A percentile compares a stretch with the other conserved stretches of the same genome.
These are phyloP conservation scores for Apiotrichum porosum DNA, from an alignment of 1,284 basidiomycete species.

Conservation along the genomic window DNA sequence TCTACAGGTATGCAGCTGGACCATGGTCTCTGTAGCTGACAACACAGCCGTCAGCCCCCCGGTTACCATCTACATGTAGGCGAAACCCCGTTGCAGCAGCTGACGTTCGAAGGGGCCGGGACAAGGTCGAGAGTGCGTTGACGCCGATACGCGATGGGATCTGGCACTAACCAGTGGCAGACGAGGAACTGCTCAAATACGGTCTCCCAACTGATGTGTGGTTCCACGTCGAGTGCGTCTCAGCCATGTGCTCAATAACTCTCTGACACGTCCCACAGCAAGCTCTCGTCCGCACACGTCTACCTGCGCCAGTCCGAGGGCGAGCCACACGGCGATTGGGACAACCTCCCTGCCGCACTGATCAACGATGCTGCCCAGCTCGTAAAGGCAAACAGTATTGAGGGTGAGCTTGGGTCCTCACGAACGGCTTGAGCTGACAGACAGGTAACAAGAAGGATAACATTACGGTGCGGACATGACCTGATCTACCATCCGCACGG, in stretches of 20 bases:
- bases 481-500: too few relatives aligned
- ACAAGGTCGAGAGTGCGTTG: constrained; percentile 87
- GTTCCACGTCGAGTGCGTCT: constrained; percentile 55
- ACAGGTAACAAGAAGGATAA: constrained; percentile 94
- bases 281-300: constrained; percentile 88
- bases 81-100: too few relatives aligned
- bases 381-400: constrained; percentile 96
- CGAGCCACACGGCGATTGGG: constrained; percentile 67
- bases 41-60: constrained; percentile 56
- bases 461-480: constrained; percentile 55
- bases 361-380: constrained; percentile 86
- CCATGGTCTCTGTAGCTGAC: too few relatives aligned
- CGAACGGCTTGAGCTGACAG: not conserved
- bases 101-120: constrained; percentile 61
- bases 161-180: constrained; percentile 52
- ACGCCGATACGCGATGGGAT: too few relatives aligned
- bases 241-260: too few relatives aligned
- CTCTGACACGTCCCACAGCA: constrained; percentile 53
- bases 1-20: constrained; percentile 53
- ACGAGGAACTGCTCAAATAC: constrained; percentile 90
- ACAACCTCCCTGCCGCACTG: constrained; percentile 72
- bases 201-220: constrained; percentile 60
- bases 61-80: constrained; percentile 70
- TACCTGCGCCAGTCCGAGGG: constrained; percentile 77
- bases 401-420: constrained; percentile 57